Percentiles rank a stretch among this genome's conserved stretches.
Conservation (phyloP, 2,329 filamentous ascomycete genomes). For the Apiospora malaysiana region DNA sequence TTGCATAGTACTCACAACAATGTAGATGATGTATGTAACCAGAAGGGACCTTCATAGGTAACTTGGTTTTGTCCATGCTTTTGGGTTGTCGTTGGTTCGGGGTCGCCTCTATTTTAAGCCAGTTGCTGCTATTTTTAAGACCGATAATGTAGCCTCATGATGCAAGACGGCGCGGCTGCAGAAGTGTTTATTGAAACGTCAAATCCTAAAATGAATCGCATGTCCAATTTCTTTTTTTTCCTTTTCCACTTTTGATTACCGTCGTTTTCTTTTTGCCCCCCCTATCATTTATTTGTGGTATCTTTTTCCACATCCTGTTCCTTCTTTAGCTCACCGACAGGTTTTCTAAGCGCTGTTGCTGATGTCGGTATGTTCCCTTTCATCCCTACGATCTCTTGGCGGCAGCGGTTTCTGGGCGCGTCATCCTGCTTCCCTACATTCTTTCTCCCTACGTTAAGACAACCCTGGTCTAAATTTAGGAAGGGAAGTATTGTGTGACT, state of each 20-base stretch:
- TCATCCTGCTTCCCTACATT: not conserved
- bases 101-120: slow-evolving; percentile 19
- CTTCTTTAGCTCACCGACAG: slow-evolving; percentile 10
- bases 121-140: slow-evolving; percentile 20
- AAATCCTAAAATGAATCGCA: not conserved
- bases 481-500: not conserved
- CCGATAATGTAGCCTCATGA: slow-evolving; percentile 22
- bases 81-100: slow-evolving; percentile 23
- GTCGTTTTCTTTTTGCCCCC: not conserved
- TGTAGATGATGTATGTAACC: slow-evolving; percentile 2
- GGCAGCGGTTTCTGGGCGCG: not conserved
- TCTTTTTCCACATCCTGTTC: slow-evolving; percentile 3
- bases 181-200: slow-evolving; percentile 26
- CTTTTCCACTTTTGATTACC: slow-evolving; percentile 9
- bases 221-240: not conserved
- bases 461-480: not conserved
- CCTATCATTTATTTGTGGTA: slow-evolving; percentile 1
- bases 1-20: not conserved
- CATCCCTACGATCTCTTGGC: slow-evolving; percentile 8
- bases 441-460: not conserved
- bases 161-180: slow-evolving; percentile 22
- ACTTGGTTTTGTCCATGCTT: slow-evolving; percentile 33
- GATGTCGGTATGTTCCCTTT: slow-evolving; percentile 6
- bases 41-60: slow-evolving; percentile 5
- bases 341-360: slow-evolving; percentile 7